phyloP scores from a whole-genome alignment of 768 basidiomycete species.

The Suillus weaverae region DNA sequence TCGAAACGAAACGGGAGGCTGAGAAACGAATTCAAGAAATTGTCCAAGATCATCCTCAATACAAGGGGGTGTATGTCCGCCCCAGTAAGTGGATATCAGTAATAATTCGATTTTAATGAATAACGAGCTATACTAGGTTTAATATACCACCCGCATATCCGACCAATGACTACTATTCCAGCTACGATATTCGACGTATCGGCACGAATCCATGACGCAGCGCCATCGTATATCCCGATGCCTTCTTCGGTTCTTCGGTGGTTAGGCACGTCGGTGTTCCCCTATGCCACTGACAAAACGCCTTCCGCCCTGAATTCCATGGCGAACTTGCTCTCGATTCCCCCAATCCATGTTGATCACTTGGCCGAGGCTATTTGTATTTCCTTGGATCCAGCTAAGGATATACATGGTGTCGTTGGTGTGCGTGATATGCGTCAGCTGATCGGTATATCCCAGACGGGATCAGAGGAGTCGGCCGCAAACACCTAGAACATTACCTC shows the following conservation, averaged over 20 bases:
- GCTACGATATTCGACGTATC: constrained; percentile 85
- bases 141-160: constrained; percentile 93
- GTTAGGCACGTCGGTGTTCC: constrained; percentile 37
- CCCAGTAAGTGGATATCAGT: constrained; percentile 64
- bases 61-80: constrained; percentile 79
- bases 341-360: constrained; percentile 94
- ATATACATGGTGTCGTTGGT: constrained; percentile 63
- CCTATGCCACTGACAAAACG: constrained; percentile 24
- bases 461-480: constrained; percentile 13
- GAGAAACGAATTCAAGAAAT: constrained; percentile 67
- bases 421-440: constrained; percentile 74
- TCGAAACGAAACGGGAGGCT: constrained; percentile 92
- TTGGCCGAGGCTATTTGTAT: constrained; percentile 83
- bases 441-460: constrained; percentile 60
- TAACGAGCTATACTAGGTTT: constrained; percentile 54
- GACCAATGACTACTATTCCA: constrained; percentile 85
- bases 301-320: constrained; percentile 60
- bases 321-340: constrained; percentile 78
- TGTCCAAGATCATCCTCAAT: constrained; percentile 42
- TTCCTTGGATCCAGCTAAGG: constrained; percentile 49
- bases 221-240: constrained; percentile 58
- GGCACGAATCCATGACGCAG: constrained; percentile 62
- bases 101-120: background rate
- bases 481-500: background rate
- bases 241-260: constrained; percentile 64